phyloP scores from a whole-genome alignment of 176 grass and related monocot genomes.

The Alopecurus myosuroides region DNA sequence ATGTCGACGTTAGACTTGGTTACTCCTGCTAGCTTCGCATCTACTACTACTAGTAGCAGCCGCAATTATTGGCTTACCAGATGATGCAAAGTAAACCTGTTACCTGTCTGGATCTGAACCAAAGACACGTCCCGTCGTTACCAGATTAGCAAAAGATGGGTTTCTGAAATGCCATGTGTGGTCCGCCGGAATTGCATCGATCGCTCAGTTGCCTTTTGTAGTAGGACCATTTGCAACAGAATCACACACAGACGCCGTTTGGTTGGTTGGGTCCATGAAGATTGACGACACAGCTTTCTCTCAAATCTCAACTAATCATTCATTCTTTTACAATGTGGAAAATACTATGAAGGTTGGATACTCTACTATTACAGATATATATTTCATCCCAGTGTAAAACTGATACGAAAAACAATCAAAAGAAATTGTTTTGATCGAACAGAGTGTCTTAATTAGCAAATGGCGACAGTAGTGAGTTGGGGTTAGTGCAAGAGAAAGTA shows the following conservation, averaged over 20 bases:
- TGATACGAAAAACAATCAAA: no score
- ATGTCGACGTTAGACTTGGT: neutral
- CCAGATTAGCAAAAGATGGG: conserved; percentile 49
- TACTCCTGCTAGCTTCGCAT: neutral
- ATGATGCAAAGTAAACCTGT: conserved; percentile 31
- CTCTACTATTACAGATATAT: neutral
- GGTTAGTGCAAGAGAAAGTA: neutral
- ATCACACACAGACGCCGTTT: conserved; percentile 25
- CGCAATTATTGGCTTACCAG: conserved; percentile 20
- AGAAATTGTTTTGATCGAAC: no score
- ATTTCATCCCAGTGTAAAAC: no score
- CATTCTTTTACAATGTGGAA: neutral
- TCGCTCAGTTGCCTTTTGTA: neutral
- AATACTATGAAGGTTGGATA: neutral
- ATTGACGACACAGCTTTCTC: no score
- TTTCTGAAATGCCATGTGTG: conserved; percentile 25
- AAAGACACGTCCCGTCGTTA: conserved; percentile 30
- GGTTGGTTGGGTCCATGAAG: no score
- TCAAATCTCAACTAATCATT: neutral
- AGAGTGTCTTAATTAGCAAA: neutral
- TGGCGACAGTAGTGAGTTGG: neutral
- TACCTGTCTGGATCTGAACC: neutral
- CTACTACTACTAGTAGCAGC: no score
- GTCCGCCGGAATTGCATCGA: neutral
- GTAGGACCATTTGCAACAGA: conserved; percentile 24